Evolutionary conservation across 257 asterid species (phyloP), one percentile per base, ranked within the genome.

Genomic region (Lycium ferocissimum): DNA sequence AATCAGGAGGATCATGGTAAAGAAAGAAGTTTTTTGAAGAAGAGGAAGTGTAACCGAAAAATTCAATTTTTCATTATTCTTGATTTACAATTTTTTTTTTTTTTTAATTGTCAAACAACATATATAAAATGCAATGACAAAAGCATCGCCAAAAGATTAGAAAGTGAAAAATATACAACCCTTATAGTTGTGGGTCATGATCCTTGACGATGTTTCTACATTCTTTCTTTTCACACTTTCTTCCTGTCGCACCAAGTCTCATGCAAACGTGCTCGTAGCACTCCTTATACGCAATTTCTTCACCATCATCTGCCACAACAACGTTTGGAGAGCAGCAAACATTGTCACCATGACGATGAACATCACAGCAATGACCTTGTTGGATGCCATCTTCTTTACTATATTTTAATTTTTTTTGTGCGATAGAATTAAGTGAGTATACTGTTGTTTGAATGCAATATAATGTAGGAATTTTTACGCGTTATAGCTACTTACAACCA

Each of bases 231-330:
- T 12, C 1, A 51, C 45, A 76, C 82, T 76, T 51, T 76, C 82
- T 51, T 76, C n/a, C 63, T 0, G 82, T 76, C 15, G 82, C 82
- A 26, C 82, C 82, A 76, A 76, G 22, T 12, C 15, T 22, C 43
- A 76, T 76, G 1, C 63, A n/a, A n/a, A n/a, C n/a, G n/a, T n/a
- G n/a, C 82, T 76, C 63, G 6, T 76, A 76, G 61, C 82, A 76
- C 1, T 51, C 45, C 33, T 76, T 22, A 76, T 76, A 76, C 8
- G 81, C 61, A 47, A 49, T 2, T 20, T 76, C 63, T 22, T 76
- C 72, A 15, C 17, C 65, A 9, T 33, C 14, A 9, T 51, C 9
- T 12, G 82, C 82, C 45, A 22, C 81, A 51, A 49, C 81, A 1
- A 76, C 26, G 6, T 13, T 22, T 51, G 82, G n/a, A n/a, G 12